Base-by-base conservation (phyloP, 2,329 filamentous ascomycete genomes). In the Fusarium keratoplasticum region DNA sequence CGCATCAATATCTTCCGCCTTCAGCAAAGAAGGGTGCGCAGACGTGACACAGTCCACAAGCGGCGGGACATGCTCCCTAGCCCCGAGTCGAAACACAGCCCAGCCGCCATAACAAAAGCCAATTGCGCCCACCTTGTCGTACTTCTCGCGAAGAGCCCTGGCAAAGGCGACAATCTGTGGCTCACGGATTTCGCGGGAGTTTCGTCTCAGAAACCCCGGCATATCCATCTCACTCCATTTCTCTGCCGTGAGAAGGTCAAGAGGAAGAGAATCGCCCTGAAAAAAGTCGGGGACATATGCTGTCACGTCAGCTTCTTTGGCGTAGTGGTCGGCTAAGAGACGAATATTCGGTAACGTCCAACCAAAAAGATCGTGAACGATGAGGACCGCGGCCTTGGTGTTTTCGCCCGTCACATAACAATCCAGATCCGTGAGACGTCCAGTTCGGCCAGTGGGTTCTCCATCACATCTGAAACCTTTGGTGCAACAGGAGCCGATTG, bases 51-150 rank as follows among this genome's bases (percentile, higher is more conserved):
- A 84, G 66, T 89, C 86, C 6, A 89, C 83, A 3, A 89, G 77
- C 3, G 77, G 76, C 0, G 70, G 64, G 3, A 76, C 71, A n/a
- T 81, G 69, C 66, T 84, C 83, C 11, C 63, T 67, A 2, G 83
- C 81, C 0, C 82, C 87, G 0, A 89, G 83, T 1, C 84, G 83
- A 65, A 88, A 84, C 5, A 80, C 81, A 0, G 84, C 87, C 88
- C 87, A 89, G 7, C 86, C 86, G 16, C 87, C 87, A 62, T 83
- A 89, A 79, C 87, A 89, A 73, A 82, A 89, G 2, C 87, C 87
- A 3, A 87, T 78, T 0, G 85, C 86, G 5, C 80, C 87, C 13
- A 87, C 69, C 38, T 80, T 82, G 6, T 73, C 71, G 72, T 84
- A 79, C 61, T 80, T 74, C 11, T 78, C 70, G 5, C 81, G 77